A percentile compares a stretch with the other conserved stretches of the same genome.
Evolutionary conservation across 192 early-diverging fungal species (phyloP).

Genomic region (Diversispora epigaea): DNA sequence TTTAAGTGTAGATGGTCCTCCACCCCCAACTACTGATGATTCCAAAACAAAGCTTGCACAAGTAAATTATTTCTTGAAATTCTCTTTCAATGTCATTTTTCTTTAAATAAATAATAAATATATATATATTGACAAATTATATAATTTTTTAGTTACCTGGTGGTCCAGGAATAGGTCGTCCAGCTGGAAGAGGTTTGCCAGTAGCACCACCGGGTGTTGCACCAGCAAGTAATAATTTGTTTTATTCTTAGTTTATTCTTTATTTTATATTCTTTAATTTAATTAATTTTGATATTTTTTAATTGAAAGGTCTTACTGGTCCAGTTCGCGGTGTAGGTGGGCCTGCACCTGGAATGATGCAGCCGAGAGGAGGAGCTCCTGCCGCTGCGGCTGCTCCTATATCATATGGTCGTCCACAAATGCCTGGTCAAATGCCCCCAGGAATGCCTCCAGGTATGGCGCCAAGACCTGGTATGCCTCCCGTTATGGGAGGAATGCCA

Average conservation of each 20-base stretch:
- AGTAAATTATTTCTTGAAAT: constrained; percentile 19
- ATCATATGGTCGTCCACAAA: constrained; percentile 68
- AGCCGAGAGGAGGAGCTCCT: constrained; percentile 67
- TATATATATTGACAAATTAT: no score
- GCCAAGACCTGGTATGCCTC: constrained; percentile 32
- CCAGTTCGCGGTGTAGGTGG: constrained; percentile 97
- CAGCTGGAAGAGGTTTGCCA: constrained; percentile 69
- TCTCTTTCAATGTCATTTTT: not conserved
- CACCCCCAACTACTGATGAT: constrained; percentile 65
- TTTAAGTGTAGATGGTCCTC: constrained; percentile 87
- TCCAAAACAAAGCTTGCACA: constrained; percentile 47
- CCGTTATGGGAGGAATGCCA: constrained; percentile 27
- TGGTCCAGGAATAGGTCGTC: constrained; percentile 79
- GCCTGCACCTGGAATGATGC: constrained; percentile 87
- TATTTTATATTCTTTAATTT: not conserved
- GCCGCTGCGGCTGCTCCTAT: constrained; percentile 70
- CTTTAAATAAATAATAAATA: not conserved
- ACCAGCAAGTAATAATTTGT: constrained; percentile 31
- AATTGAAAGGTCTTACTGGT: constrained; percentile 64
- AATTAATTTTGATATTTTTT: no score
- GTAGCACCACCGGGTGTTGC: constrained; percentile 44
- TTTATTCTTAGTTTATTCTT: not conserved
- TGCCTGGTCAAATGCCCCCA: constrained; percentile 58
- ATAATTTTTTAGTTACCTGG: constrained; percentile 37
- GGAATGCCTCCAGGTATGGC: constrained; percentile 51